Base-by-base conservation (phyloP, 257 asterid species). In the Solanum appendiculatum region DNA sequence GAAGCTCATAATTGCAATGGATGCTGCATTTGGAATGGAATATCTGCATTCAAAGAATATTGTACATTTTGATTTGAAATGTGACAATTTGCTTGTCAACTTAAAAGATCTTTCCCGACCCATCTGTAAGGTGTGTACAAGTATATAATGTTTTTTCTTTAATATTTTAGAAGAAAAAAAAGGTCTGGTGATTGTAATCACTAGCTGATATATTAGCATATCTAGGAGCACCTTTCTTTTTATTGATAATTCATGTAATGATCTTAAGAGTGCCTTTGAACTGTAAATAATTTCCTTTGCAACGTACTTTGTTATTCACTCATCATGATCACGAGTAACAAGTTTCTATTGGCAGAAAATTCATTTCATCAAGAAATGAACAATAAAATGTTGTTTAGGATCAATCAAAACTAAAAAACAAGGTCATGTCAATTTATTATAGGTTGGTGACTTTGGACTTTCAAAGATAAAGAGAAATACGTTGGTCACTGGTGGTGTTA, bases 21-120 rank as follows among this genome's bases (percentile, higher is more conserved):
- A 95, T 93, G 99, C 99, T 23, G 99, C 99, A 87, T 96, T 96
- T 72, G 99, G 99, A 82, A 93, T 96, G 99, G 99, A 96, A 87
- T 96, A 96, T 88, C 87, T 96, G 93, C 99, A 96, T 86, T 94
- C 99, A 29, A 96, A 95, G 94, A 96, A 92, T 91, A 93, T 96
- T 87, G 99, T 96, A 74, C 99, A 96, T 92, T 96, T 96, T 66
- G 99, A 96, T 91, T 87, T 96, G 85, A 96, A 95, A 91, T 95
- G 98, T 80, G 99, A 96, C 90, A 96, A 96, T 91, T 94, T 96
- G 89, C 98, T 96, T 48, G 99, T 95, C 90, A 96, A 96, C 92
- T 92, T 96, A 93, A 96, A 95, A 93, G 99, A 96, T 91, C 91
- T 96, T 80, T 93, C 96, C 66, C 94, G 99, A 70, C 98, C 99